These are phyloP conservation scores for Fusarium mundagurra DNA, from an alignment of 2,329 filamentous ascomycete species.

Conservation along the genomic window DNA sequence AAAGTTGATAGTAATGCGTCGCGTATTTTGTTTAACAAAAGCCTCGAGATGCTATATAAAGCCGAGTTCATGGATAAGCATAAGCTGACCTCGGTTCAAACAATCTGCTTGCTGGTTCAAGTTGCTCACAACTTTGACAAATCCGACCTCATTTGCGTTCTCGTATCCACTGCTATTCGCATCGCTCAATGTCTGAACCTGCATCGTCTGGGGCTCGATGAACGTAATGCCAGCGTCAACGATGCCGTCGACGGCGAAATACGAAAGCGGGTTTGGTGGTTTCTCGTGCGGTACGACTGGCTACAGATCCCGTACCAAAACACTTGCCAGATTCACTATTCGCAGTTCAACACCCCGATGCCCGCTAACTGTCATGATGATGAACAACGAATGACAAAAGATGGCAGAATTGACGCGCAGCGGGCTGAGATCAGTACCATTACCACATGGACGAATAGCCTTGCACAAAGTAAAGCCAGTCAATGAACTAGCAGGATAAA, in stretches of 20 bases:
- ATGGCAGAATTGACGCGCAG: background rate
- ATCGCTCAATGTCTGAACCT: background rate
- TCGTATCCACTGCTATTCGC: background rate
- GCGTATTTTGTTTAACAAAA: background rate
- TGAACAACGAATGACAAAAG: background rate
- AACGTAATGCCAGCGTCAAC: fast-evolving
- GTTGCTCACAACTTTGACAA: slow-evolving; percentile 2
- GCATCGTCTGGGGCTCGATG: background rate
- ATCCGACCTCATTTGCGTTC: background rate
- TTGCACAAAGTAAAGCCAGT: background rate
- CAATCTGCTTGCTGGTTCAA: background rate
- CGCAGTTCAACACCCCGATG: background rate
- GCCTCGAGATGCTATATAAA: background rate
- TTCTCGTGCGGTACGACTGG: slow-evolving; percentile 10
- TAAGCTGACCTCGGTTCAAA: background rate
- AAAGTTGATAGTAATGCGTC: background rate
- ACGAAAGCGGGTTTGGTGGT: background rate
- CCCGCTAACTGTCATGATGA: background rate
- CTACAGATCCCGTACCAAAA: slow-evolving; percentile 2
- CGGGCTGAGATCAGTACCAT: background rate
- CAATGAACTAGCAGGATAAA: fast-evolving
- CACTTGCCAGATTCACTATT: background rate
- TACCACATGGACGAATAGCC: background rate
- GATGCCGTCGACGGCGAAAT: background rate
- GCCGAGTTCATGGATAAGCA: slow-evolving; percentile 2